Conservation (phyloP, 176 grass and related monocot species). For the Cenchrus fungigraminus region DNA sequence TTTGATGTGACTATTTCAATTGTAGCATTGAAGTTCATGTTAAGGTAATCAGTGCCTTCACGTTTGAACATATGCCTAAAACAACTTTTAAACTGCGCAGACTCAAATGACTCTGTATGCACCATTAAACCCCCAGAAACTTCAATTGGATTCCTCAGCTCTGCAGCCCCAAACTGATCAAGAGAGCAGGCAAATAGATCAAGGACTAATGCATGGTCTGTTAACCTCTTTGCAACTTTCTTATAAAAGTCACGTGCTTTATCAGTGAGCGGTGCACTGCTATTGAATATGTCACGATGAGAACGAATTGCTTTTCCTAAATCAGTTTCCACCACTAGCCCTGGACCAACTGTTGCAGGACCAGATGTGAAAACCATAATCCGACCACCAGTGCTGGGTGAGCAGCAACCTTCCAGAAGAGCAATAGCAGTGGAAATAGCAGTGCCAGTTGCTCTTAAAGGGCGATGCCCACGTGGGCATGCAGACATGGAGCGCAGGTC, state of each 20-base stretch:
- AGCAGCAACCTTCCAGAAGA: conserved; percentile 86
- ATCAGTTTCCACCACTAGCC: conserved; percentile 80
- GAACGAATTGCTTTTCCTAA: conserved; percentile 79
- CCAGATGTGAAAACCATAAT: conserved; percentile 96
- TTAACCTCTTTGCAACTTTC: conserved; percentile 76
- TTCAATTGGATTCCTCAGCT: conserved; percentile 88
- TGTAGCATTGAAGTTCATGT: conserved; percentile 89
- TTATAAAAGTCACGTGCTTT: conserved; percentile 83
- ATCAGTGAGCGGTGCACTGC: conserved; percentile 53
- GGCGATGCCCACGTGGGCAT: conserved; percentile 60
- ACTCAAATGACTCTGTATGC: conserved; percentile 86
- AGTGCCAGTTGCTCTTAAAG: conserved; percentile 65
- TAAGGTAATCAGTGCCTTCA: conserved; percentile 61
- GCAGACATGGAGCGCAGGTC: conserved; percentile 62
- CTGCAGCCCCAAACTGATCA: conserved; percentile 91
- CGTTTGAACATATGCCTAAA: conserved; percentile 79
- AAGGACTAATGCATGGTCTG: conserved; percentile 73
- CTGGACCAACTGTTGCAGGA: conserved; percentile 84
- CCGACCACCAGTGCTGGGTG: conserved; percentile 61
- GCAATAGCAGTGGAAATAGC: conserved; percentile 87
- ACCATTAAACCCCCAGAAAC: conserved; percentile 82
- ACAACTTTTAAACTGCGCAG: conserved; percentile 82
- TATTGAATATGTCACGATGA: conserved; percentile 87
- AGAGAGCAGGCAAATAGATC: conserved; percentile 94
- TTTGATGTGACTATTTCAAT: conserved; percentile 91